phyloP scores from a whole-genome alignment of 2,329 filamentous ascomycete genomes.

The Camillea tinctor region DNA sequence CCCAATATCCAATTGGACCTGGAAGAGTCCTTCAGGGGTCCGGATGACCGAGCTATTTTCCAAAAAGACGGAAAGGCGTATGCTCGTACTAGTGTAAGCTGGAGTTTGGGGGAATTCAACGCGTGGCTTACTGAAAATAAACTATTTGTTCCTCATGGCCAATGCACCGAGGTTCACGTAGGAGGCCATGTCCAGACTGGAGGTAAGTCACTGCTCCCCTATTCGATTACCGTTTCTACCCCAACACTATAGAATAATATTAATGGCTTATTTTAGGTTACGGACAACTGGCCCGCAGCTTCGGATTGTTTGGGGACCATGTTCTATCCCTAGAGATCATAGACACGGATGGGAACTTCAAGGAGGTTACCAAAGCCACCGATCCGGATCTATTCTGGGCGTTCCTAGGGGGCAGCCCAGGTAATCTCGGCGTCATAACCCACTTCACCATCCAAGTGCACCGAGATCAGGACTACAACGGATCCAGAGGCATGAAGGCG shows the following conservation, averaged over 20 bases:
- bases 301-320: constrained; percentile 55
- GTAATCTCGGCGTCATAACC: constrained; percentile 56
- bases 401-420: constrained; percentile 55
- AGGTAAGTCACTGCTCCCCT: constrained; percentile 27
- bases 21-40: constrained; percentile 36
- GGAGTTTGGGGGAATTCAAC: constrained; percentile 42
- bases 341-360: constrained; percentile 43
- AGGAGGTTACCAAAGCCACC: constrained; percentile 45
- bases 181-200: constrained; percentile 49
- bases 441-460: constrained; percentile 50
- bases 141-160: constrained; percentile 45
- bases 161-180: constrained; percentile 44
- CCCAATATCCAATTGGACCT: constrained; percentile 48
- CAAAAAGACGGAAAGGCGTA: constrained; percentile 35
- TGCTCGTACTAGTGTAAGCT: constrained; percentile 41
- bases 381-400: constrained; percentile 60
- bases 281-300: constrained; percentile 45
- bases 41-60: constrained; percentile 32
- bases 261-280: constrained; percentile 30
- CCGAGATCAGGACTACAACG: constrained; percentile 38
- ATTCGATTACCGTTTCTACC: too few relatives aligned
- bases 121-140: constrained; percentile 39
- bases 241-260: neutral
- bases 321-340: constrained; percentile 48
- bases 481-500: constrained; percentile 42